These are phyloP conservation scores for Aspergillus diversus DNA, from an alignment of 495 filamentous ascomycete species.

Conservation along the genomic window DNA sequence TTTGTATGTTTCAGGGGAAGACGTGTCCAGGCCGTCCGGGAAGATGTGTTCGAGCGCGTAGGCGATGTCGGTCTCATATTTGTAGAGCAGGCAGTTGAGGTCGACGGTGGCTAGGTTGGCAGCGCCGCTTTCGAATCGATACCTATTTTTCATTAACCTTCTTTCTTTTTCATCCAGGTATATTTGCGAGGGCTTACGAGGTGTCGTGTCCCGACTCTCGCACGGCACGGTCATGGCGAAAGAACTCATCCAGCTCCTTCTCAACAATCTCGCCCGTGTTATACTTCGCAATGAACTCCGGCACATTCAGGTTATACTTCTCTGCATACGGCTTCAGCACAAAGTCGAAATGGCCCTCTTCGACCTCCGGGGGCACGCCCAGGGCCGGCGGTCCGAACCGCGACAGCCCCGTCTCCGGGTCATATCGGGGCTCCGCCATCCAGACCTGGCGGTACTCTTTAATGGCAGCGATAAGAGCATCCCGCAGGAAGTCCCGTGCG, in stretches of 20 bases:
- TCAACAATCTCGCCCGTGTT: background rate
- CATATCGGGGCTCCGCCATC: conserved; percentile 5
- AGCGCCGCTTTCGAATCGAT: conserved; percentile 2
- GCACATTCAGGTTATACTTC: background rate
- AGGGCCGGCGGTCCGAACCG: conserved; percentile 7
- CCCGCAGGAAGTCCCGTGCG: conserved; percentile 1
- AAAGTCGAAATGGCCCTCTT: conserved; percentile 5
- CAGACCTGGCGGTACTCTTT: conserved; percentile 10
- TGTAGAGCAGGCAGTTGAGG: conserved; percentile 5
- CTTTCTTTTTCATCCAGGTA: background rate
- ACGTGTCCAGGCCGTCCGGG: background rate
- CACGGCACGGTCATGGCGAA: conserved; percentile 5
- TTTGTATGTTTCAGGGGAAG: conserved; percentile 1
- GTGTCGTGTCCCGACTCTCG: conserved; percentile 5
- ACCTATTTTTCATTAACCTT: background rate
- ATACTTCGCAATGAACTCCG: background rate
- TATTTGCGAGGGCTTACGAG: background rate
- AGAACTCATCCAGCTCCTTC: conserved; percentile 1
- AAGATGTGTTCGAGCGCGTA: conserved; percentile 1
- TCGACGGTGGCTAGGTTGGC: conserved; percentile 6
- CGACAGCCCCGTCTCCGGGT: conserved; percentile 1
- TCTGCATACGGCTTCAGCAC: background rate
- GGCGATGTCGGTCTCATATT: conserved; percentile 9
- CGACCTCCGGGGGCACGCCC: conserved; percentile 6
- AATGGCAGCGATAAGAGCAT: background rate